Evolutionary conservation across 1,139 yeast species (phyloP).

Genomic region (Sugiyamaella pinicola): DNA sequence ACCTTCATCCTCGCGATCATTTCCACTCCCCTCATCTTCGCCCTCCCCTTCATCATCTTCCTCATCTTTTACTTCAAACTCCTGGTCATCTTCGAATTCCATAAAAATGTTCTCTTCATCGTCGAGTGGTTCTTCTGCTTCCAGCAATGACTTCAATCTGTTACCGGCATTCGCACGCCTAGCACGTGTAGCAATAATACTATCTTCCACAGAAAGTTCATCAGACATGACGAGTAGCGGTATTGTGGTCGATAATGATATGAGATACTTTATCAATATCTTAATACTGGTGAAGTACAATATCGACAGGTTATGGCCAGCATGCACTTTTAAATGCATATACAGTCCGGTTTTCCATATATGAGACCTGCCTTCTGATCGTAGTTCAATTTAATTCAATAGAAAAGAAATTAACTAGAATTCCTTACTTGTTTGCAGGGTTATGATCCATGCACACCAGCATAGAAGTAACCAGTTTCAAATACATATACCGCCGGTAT

Average conservation of each 20-base stretch:
- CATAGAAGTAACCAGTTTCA: too few relatives aligned
- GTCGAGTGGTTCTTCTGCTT: constrained; percentile 58
- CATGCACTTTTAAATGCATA: too few relatives aligned
- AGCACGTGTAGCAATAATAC: constrained; percentile 61
- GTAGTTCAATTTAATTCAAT: too few relatives aligned
- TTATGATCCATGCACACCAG: too few relatives aligned
- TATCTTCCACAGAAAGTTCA: constrained; percentile 24
- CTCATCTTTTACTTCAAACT: constrained; percentile 55
- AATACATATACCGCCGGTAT: too few relatives aligned
- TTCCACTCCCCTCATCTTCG: constrained; percentile 29
- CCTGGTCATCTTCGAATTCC: constrained; percentile 84
- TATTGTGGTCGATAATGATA: background rate
- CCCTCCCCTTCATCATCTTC: constrained; percentile 31
- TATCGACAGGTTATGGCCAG: too few relatives aligned
- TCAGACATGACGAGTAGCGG: constrained; percentile 7
- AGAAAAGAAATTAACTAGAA: too few relatives aligned
- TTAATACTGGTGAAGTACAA: background rate
- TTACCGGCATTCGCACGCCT: constrained; percentile 92
- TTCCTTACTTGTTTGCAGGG: too few relatives aligned
- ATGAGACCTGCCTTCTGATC: too few relatives aligned
- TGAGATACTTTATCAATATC: too few relatives aligned
- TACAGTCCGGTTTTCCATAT: too few relatives aligned
- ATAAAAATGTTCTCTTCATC: constrained; percentile 69
- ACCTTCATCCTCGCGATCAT: constrained; percentile 21
- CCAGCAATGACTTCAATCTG: constrained; percentile 69